Base-by-base conservation (phyloP, 2,329 filamentous ascomycete genomes). In the Fusarium phyllophilum region DNA sequence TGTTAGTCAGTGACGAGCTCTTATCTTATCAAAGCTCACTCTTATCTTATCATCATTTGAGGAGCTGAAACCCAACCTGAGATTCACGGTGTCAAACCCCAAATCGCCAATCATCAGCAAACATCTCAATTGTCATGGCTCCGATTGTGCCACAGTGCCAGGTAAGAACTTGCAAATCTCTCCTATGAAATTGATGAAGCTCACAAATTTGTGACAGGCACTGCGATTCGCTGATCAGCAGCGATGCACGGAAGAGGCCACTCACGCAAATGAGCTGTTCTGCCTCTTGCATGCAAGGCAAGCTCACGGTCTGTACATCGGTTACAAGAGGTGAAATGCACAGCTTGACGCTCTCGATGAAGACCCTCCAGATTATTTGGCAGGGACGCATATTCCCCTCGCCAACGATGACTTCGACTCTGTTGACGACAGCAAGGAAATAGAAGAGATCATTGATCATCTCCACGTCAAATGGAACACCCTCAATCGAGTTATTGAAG, bases 241-340 rank as follows among this genome's bases (percentile, higher is more conserved):
- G 90, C 73, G 95, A 92, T 62, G 86, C 88, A 55, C 91, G 81
- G 10, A 93, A 89, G 67, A 76, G 31, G 76, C 76, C 26, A 78
- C 78, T 15, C 64, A 77, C 17, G 72, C 75, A 12, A 73, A 76
- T 34, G 58, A 63, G 18, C 65, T 79, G 46, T 79, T 79, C n/a
- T 79, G 78, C 29, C 34, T 54, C n/a, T 70, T 76, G 22, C 78
- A 79, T 34, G 63, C 77, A 1, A 76, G 66, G 24, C 78, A 79
- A 34, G 77, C 72, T 3, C 70, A 62, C 51, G 77, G 66, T 1
- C 45, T 79, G 4, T 78, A 79, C 36, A 71, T 65, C 24, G 75
- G 78, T 24, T 79, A 79, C 41, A 79, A 79, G n/a, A 66, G 68
- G 22, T 77, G 76, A 15, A 79, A 79, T 64, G 73, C 68, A 6